Conservation (phyloP, 208 protist species). For the Tritrichomonas foetus region DNA sequence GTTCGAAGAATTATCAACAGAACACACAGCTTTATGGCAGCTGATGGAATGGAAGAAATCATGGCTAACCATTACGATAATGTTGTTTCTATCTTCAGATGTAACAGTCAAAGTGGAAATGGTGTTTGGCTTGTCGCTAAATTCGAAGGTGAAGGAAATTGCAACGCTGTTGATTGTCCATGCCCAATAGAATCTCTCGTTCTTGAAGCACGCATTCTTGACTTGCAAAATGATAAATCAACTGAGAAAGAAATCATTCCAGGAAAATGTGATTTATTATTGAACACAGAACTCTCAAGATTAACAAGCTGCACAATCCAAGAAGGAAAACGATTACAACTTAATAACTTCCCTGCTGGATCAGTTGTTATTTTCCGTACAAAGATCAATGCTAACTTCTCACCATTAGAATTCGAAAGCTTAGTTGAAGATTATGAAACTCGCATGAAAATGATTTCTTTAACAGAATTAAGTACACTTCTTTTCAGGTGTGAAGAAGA, state of each 20-base stretch:
- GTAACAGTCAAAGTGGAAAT: not conserved
- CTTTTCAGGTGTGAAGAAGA: not conserved
- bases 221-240: not conserved
- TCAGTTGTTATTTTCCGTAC: not conserved
- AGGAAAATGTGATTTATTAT: not conserved
- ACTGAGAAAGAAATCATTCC: not conserved
- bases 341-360: not conserved
- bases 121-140: not conserved
- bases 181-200: not conserved
- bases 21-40: not conserved
- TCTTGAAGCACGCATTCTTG: not conserved
- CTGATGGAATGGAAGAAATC: not conserved
- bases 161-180: not conserved
- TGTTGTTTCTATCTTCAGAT: not conserved
- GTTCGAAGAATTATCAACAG: not conserved
- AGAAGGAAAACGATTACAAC: not conserved
- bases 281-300: not conserved
- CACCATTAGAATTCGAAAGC: not conserved
- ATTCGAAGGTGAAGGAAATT: not conserved
- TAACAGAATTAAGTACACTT: not conserved
- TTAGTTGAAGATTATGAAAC: not conserved
- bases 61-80: not conserved
- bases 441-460: not conserved
- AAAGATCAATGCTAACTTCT: not conserved
- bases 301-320: not conserved